Base-by-base conservation (phyloP, 305 asterid genomes). In the Fraxinus latifolia region DNA sequence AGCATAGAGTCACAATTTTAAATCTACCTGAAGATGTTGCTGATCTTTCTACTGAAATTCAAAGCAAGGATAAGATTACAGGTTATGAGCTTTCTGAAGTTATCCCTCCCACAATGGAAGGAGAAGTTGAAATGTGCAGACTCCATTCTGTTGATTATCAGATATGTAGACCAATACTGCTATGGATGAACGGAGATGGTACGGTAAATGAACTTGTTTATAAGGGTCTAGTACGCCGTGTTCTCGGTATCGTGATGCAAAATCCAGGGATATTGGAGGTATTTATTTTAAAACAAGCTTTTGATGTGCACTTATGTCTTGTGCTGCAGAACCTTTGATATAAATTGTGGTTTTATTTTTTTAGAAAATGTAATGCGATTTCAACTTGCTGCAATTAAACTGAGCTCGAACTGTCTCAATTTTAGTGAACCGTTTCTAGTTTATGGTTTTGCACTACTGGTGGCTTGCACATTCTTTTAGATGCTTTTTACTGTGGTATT, bases 151-250 rank as follows among this genome's bases (percentile, higher is more conserved):
- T 77, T 55, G 87, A 85, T 90, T 79, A 87, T 82, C 86, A 77
- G 70, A 83, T 81, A 55, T 83, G 87, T 83, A 88, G 89, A 84
- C 96, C 94, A 74, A 88, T 93, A 82, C 83, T 96, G 83, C 96
- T 97, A 34, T 96, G 98, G 99, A 85, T 90, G 81, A 93, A 96
- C 82, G 98, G 97, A 50, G 97, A 96, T 87, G 97, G 98, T 86
- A 90, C 95, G 31, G 9, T 87, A 76, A 96, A 96, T 84, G 93
- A 92, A 82, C 88, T 75, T 85, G 93, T 96, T 47, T 94, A 93
- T 93, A 92, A 90, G 85, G 94, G 99, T 84, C 97, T 96, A 82
- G 84, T 86, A 71, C 92, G 97, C 70, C 91, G 95, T 76, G 86
- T 93, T 85, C 94, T 96, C 80, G 92, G 96, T 80, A 85, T 96